These are phyloP conservation scores for Diatrype stigma DNA, from an alignment of 2,329 filamentous ascomycete species.

Conservation along the genomic window DNA sequence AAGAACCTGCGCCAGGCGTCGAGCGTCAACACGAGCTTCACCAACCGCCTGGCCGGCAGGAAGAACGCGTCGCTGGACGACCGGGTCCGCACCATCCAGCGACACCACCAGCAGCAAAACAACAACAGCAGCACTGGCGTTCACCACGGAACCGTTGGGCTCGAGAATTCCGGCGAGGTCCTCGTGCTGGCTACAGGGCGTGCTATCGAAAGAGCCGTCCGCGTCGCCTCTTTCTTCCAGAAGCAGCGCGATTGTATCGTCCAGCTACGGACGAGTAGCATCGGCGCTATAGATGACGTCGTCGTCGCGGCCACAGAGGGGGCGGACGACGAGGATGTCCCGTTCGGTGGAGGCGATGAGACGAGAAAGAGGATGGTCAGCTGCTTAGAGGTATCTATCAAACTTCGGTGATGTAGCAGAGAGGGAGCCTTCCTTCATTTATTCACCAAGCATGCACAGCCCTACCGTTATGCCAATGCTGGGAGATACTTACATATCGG, in stretches of 20 bases:
- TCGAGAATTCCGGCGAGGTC: conserved; percentile 43
- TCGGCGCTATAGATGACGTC: conserved; percentile 66
- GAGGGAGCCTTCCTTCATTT: too few species aligned
- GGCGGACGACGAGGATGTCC: conserved; percentile 28
- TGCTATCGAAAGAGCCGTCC: conserved; percentile 60
- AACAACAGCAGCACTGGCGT: conserved; percentile 22
- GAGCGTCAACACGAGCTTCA: conserved; percentile 19
- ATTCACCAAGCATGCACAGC: too few species aligned
- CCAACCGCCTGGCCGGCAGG: conserved; percentile 38
- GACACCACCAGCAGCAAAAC: conserved; percentile 18
- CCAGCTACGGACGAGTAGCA: conserved; percentile 56
- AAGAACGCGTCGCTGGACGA: conserved; percentile 42
- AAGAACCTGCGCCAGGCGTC: conserved; percentile 40
- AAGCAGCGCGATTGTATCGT: conserved; percentile 56
- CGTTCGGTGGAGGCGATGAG: conserved; percentile 18
- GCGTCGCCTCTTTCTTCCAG: conserved; percentile 62
- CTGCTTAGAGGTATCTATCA: conserved; percentile 46
- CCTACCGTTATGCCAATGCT: too few species aligned
- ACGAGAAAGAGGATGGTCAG: conserved; percentile 45
- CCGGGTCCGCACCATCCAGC: conserved; percentile 40
- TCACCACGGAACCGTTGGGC: too few species aligned
- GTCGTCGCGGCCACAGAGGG: conserved; percentile 31
- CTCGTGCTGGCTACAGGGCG: conserved; percentile 61
- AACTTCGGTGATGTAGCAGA: conserved; percentile 33
- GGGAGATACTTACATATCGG: too few species aligned